Conservation (phyloP, 176 grass and related monocot species). For the Avena eriantha region DNA sequence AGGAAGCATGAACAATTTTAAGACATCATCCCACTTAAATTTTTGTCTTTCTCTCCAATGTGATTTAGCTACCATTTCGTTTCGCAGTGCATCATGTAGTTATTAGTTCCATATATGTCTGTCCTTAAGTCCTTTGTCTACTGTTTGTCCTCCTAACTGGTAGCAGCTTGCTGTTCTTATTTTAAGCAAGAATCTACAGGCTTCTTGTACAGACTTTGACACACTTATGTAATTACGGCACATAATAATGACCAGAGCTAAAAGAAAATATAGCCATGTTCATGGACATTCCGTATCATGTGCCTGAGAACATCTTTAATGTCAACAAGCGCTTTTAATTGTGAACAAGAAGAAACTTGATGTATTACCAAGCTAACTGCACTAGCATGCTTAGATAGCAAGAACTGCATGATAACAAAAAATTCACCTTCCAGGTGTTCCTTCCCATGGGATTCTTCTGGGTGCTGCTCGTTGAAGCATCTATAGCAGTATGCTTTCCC, state of each 20-base stretch:
- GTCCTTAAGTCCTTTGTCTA: background rate
- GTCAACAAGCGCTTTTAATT: background rate
- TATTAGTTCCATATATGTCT: background rate
- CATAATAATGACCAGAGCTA: background rate
- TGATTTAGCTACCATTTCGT: background rate
- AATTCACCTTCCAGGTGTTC: constrained; percentile 64
- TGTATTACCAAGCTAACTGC: background rate
- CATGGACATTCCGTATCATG: background rate
- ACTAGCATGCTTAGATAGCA: background rate
- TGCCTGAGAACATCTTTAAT: background rate
- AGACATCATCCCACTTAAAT: background rate
- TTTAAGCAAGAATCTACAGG: background rate
- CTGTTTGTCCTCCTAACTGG: background rate
- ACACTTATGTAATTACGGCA: background rate
- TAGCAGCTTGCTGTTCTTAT: background rate
- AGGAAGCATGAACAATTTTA: background rate
- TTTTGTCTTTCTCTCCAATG: background rate
- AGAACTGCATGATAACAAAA: background rate
- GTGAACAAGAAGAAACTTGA: background rate
- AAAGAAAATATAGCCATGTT: background rate
- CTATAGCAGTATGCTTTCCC: constrained; percentile 82
- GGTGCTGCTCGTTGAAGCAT: constrained; percentile 59
- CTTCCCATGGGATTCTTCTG: constrained; percentile 60
- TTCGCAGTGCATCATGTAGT: background rate
- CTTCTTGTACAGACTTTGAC: background rate